Conservation (phyloP, 345 rosid species). For the Salix suchowensis region DNA sequence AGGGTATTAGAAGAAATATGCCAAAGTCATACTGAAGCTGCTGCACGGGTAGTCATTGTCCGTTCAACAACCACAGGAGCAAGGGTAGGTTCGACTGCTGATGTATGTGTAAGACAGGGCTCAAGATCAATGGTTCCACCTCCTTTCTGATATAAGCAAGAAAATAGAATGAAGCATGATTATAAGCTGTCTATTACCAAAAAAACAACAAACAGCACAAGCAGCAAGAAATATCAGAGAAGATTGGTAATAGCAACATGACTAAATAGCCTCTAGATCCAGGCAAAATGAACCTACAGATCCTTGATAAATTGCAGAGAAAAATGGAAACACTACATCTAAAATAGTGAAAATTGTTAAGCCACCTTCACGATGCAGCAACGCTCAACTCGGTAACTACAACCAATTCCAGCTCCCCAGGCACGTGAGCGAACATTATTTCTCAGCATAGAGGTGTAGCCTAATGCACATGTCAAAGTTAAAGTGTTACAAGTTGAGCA, state of each 20-base stretch:
- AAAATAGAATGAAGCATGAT: neutral
- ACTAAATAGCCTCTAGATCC: neutral
- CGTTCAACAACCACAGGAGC: conserved; percentile 99
- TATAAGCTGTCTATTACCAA: neutral
- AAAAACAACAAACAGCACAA: neutral
- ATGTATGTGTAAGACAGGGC: conserved; percentile 92
- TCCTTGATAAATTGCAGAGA: neutral
- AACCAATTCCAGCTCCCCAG: conserved; percentile 99
- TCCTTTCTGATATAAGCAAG: conserved; percentile 67
- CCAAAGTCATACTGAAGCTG: conserved; percentile 76
- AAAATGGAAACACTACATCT: neutral
- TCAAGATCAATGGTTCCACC: conserved; percentile 94
- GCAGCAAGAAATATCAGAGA: neutral
- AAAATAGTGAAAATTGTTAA: conserved; percentile 13
- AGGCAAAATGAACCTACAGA: neutral
- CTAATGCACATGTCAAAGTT: conserved; percentile 30
- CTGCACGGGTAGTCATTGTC: conserved; percentile 98
- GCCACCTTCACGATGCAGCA: conserved; percentile 97
- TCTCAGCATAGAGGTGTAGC: conserved; percentile 87
- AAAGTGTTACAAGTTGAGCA: neutral
- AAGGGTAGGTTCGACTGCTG: conserved; percentile 94
- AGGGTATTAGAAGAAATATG: neutral
- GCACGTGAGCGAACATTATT: conserved; percentile 99
- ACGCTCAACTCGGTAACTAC: conserved; percentile 88
- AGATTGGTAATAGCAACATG: neutral